Percentiles rank a stretch among this genome's conserved stretches.
Conservation (phyloP, 306 rosid species). For the Carpinus viminea region DNA sequence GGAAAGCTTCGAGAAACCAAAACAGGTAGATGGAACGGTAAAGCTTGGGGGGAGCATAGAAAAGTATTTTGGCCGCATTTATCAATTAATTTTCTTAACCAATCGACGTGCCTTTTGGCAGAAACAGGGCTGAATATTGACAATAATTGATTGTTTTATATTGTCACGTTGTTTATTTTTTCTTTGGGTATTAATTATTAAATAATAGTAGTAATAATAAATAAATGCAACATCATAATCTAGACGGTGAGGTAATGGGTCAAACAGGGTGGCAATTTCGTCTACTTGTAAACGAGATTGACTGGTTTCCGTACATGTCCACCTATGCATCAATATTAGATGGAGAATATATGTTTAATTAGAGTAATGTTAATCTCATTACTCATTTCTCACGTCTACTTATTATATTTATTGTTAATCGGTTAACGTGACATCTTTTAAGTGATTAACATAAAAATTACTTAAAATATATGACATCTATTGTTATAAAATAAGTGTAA, state of each 20-base stretch:
- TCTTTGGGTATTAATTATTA: background rate
- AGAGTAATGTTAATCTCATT: no score
- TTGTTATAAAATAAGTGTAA: no score
- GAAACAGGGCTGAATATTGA: no score
- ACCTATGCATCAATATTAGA: background rate
- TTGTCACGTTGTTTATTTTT: background rate
- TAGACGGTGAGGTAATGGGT: background rate
- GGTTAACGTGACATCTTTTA: no score
- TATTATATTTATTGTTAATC: no score
- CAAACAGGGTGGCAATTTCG: background rate
- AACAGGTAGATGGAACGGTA: no score
- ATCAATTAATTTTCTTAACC: background rate
- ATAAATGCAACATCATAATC: background rate
- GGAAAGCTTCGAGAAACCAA: no score
- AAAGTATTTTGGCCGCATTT: background rate
- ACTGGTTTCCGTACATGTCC: conserved; percentile 16
- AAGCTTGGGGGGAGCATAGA: background rate
- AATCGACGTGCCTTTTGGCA: background rate
- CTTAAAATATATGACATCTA: no score
- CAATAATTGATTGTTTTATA: no score
- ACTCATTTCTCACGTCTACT: no score
- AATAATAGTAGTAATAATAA: background rate
- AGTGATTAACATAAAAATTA: no score
- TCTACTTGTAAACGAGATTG: conserved; percentile 3
- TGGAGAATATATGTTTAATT: background rate